Evolutionary conservation across 257 asterid species (phyloP).

Genomic region (Sherardia arvensis): DNA sequence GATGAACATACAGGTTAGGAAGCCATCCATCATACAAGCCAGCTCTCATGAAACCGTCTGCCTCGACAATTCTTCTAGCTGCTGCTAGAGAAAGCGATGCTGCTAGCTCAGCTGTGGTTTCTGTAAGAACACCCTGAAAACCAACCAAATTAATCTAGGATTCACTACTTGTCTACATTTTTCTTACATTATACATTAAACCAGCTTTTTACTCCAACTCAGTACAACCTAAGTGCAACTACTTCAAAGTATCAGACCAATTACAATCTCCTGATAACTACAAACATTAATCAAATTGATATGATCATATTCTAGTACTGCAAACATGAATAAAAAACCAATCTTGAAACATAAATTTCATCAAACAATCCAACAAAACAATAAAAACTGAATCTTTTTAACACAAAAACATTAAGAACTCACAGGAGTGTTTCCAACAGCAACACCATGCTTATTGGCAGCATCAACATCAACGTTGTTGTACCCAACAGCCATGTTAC

Average conservation of each 20-base stretch:
- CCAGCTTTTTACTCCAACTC: background rate
- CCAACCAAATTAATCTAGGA: background rate
- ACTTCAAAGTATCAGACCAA: background rate
- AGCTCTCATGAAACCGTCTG: constrained; percentile 93
- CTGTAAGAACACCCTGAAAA: constrained; percentile 82
- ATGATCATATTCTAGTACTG: no score
- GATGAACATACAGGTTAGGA: constrained; percentile 67
- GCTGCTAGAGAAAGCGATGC: constrained; percentile 90
- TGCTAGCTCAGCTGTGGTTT: constrained; percentile 94
- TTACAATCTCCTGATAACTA: background rate
- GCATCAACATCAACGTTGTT: constrained; percentile 88
- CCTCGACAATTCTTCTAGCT: constrained; percentile 90
- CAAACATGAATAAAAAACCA: background rate
- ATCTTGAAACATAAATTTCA: background rate
- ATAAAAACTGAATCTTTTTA: background rate
- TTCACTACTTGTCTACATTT: background rate
- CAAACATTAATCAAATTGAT: background rate
- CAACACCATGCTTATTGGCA: constrained; percentile 81
- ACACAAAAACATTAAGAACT: constrained; percentile 14
- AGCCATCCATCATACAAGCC: constrained; percentile 99
- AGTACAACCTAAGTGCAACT: background rate
- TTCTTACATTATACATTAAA: background rate
- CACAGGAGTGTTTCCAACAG: constrained; percentile 96
- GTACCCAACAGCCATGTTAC: constrained; percentile 98
- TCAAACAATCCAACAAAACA: background rate